A percentile compares a stretch with the other conserved stretches of the same genome.
Conservation (phyloP, 805 yeast genomes). For the Nakazawaea ernobii region DNA sequence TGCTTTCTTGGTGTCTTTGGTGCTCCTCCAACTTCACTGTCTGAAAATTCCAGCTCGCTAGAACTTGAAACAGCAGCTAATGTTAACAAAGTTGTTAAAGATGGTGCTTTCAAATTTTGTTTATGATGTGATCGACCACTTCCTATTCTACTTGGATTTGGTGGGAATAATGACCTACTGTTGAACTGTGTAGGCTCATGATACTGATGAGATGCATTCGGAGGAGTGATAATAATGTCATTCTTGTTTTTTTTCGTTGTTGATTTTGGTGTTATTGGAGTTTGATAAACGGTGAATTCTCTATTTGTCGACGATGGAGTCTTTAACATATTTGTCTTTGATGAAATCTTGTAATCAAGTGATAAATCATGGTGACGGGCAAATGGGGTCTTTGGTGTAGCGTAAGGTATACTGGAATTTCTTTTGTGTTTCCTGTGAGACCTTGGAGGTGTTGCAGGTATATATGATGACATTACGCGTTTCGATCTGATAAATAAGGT, state of each 20-base stretch:
- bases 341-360: constrained; percentile 2
- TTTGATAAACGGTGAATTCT: constrained; percentile 9
- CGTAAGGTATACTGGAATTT: background rate
- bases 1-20: constrained; percentile 9
- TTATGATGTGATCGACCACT: constrained; percentile 9
- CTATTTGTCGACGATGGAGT: background rate
- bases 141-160: constrained; percentile 9
- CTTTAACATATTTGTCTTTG: constrained; percentile 6
- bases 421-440: constrained; percentile 8
- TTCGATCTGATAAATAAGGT: no score
- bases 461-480: constrained; percentile 2
- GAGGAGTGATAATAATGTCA: constrained; percentile 5
- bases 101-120: constrained; percentile 5
- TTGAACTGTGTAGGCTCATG: background rate
- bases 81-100: constrained; percentile 7
- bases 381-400: constrained; percentile 11
- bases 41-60: constrained; percentile 3
- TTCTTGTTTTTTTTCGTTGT: background rate
- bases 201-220: background rate
- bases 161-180: constrained; percentile 9
- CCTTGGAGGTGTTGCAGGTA: constrained; percentile 12
- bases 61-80: constrained; percentile 4
- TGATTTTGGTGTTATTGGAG: constrained; percentile 10
- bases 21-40: background rate
- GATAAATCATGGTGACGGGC: constrained; percentile 5